phyloP scores from a whole-genome alignment of 352 stramenopile species.

The Blastocystis sp. region DNA sequence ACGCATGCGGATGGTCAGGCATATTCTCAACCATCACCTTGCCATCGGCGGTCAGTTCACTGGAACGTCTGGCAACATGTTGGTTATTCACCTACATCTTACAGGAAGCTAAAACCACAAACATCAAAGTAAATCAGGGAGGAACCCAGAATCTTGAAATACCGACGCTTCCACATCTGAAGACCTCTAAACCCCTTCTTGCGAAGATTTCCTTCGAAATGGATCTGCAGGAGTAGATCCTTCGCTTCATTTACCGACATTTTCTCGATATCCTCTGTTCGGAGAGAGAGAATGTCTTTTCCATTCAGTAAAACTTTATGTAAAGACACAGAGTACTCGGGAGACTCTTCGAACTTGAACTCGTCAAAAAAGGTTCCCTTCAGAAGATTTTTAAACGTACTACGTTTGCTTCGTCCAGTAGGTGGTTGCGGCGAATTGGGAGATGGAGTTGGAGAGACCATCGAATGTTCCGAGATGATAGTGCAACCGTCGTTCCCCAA shows the following conservation, averaged over 20 bases:
- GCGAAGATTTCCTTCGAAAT: not conserved
- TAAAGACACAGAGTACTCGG: not conserved
- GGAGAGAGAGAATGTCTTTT: not conserved
- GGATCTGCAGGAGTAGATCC: not conserved
- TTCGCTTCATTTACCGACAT: slow-evolving; percentile 40
- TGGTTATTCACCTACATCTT: slow-evolving; percentile 6
- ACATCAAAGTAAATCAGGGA: slow-evolving; percentile 34
- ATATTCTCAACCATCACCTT: slow-evolving; percentile 61
- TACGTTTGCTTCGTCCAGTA: not conserved
- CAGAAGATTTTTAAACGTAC: not conserved
- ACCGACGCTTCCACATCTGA: slow-evolving; percentile 53
- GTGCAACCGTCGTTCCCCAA: slow-evolving; percentile 48
- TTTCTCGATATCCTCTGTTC: not conserved
- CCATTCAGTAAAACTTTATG: not conserved
- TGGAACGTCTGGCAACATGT: not conserved
- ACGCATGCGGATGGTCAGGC: slow-evolving; percentile 3
- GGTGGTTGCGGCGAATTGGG: not conserved
- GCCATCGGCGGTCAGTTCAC: slow-evolving; percentile 33
- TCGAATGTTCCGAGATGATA: not conserved
- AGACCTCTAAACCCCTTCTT: slow-evolving; percentile 42
- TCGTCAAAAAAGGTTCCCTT: slow-evolving; percentile 26
- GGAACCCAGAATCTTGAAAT: not conserved
- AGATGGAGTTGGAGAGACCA: not conserved
- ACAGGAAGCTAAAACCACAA: not conserved
- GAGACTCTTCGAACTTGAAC: slow-evolving; percentile 29